These are phyloP conservation scores for Neurospora discreta DNA, from an alignment of 495 filamentous ascomycete genomes.

Conservation along the genomic window DNA sequence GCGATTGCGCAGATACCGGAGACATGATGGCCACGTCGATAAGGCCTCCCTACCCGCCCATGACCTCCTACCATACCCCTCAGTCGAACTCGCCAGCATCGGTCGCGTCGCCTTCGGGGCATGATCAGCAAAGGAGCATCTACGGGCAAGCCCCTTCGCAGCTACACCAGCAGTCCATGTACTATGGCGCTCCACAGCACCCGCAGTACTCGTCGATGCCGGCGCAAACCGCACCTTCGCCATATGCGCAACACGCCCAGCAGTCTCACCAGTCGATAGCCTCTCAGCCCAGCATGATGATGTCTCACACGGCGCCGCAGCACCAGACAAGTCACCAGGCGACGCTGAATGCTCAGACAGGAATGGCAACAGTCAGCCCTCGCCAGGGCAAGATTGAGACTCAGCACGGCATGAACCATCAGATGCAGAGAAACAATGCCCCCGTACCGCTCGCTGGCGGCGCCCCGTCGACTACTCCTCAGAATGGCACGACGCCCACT, in stretches of 20 bases:
- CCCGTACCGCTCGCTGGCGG: constrained; percentile 37
- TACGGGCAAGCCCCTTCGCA: constrained; percentile 74
- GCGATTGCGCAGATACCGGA: constrained; percentile 50
- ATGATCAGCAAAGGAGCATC: constrained; percentile 79
- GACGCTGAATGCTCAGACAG: constrained; percentile 35
- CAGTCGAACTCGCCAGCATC: constrained; percentile 96
- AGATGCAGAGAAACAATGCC: constrained; percentile 42
- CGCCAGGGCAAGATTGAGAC: constrained; percentile 49
- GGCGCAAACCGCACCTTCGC: constrained; percentile 52
- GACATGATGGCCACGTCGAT: constrained; percentile 94
- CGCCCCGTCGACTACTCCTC: constrained; percentile 29
- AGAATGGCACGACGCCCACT: constrained; percentile 40
- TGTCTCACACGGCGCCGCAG: constrained; percentile 43
- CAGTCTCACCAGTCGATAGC: constrained; percentile 54
- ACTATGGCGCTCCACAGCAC: constrained; percentile 48
- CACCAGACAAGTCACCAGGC: constrained; percentile 38
- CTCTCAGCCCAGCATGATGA: constrained; percentile 44
- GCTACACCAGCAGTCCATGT: constrained; percentile 61
- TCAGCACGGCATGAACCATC: constrained; percentile 39
- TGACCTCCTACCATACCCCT: constrained; percentile 73
- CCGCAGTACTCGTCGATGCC: constrained; percentile 62
- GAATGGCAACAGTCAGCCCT: constrained; percentile 48
- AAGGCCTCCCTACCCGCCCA: constrained; percentile 72
- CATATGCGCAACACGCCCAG: constrained; percentile 65
- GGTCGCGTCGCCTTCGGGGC: constrained; percentile 77